A percentile compares a stretch with the other conserved stretches of the same genome.
Conservation (phyloP, 768 basidiomycete genomes). For the Termitomyces sp. region DNA sequence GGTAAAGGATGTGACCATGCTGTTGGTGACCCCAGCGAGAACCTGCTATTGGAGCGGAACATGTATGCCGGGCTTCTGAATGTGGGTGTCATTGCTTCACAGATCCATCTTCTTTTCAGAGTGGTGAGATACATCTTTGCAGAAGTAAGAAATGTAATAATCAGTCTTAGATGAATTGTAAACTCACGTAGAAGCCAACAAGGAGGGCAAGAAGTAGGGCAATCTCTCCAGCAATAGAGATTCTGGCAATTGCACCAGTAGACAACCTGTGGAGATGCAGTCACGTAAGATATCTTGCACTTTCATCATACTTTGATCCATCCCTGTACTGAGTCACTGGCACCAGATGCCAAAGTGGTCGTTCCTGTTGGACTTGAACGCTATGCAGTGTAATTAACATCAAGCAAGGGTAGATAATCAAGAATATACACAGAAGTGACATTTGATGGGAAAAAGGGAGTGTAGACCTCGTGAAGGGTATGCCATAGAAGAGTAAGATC, state of each 20-base stretch:
- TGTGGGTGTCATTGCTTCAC: background rate
- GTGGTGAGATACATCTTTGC: no score
- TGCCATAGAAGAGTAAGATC: background rate
- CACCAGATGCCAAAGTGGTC: background rate
- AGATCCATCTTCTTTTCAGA: background rate
- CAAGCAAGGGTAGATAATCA: background rate
- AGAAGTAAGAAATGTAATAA: background rate
- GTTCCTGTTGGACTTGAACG: background rate
- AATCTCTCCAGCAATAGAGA: background rate
- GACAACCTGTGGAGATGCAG: background rate
- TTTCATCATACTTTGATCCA: background rate
- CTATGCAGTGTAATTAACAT: background rate
- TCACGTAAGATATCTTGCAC: background rate
- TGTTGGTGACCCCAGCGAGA: background rate
- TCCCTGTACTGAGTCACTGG: background rate
- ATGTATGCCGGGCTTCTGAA: background rate
- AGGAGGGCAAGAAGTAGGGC: background rate
- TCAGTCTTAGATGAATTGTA: background rate
- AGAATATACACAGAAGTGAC: background rate
- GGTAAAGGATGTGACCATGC: background rate
- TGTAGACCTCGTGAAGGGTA: background rate
- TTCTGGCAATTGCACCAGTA: background rate
- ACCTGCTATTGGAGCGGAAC: background rate
- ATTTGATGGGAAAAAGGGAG: background rate
- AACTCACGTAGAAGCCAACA: background rate